Base-by-base conservation (phyloP, 2,329 filamentous ascomycete species). In the Aureobasidium namibiae region DNA sequence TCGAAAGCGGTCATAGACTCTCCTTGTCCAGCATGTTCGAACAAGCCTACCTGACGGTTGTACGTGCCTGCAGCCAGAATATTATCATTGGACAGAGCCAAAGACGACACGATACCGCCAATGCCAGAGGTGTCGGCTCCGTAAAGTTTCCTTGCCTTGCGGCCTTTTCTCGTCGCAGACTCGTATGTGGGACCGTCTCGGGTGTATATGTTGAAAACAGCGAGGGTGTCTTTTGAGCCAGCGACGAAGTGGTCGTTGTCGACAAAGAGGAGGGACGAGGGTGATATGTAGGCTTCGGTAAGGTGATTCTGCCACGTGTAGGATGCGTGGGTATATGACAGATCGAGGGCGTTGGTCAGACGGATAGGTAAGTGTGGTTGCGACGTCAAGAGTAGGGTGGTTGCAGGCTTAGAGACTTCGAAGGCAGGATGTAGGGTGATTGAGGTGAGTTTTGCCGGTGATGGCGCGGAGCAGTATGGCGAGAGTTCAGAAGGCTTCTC, bases 11-110 rank as follows among this genome's bases (percentile, higher is more conserved):
- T 79, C 10, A 82, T 68, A 33, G 75, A 75, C 26, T 78, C 72
- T 2, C 80, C 81, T 23, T 70, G 67, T 3, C 80, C 77, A 61
- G 76, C 73, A 2, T 73, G 68, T 41, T 75, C 80, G 65, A 83
- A 86, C 8, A 87, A 67, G 2, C 77, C 82, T 11, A 87, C 65
- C 21, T 79, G 71, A n/a, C 82, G 74, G 3, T 78, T 78, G 41
- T 80, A 79, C 0, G 82, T 82, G 5, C 83, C 84, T 0, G 81
- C 81, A 18, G 83, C 83, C 7, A 83, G 70, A 0, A 84, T 67
- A 1, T 77, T 75, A 29, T 78, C 74, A 13, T 65, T 68, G 4
- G 71, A 67, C 44, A 82, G 68, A 2, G 73, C 71, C 62, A 87
- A 67, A 0, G 80, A 75, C 8, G 78, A 80, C 9, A 86, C 74